A percentile compares a stretch with the other conserved stretches of the same genome.
Evolutionary conservation across 2,329 filamentous ascomycete species (phyloP).

Genomic region (Venturia oleaginea): DNA sequence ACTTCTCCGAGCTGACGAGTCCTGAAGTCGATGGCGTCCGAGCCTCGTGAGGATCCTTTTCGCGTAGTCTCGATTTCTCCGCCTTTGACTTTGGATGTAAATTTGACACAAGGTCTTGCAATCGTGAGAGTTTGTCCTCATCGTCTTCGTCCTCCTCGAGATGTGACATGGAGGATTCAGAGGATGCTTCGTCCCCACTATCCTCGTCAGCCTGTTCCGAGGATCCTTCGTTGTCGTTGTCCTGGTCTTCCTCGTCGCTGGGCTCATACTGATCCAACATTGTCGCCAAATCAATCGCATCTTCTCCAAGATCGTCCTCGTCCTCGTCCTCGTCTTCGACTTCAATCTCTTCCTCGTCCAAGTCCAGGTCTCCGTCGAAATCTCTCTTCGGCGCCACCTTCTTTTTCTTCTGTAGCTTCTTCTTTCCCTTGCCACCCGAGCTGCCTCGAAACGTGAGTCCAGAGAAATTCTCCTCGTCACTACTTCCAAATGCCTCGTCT

Average conservation of each 20-base stretch:
- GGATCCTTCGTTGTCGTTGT: slow-evolving; percentile 22
- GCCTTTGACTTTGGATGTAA: slow-evolving; percentile 40
- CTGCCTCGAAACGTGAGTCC: slow-evolving; percentile 62
- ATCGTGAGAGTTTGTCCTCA: slow-evolving; percentile 48
- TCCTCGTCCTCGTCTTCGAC: slow-evolving; percentile 37
- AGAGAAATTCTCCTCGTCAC: slow-evolving; percentile 77
- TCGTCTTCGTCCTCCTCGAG: slow-evolving; percentile 29
- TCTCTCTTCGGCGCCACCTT: slow-evolving; percentile 23
- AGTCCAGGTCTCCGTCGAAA: slow-evolving; percentile 28
- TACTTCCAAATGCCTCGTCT: slow-evolving; percentile 79
- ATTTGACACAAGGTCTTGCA: slow-evolving; percentile 60
- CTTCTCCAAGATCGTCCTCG: slow-evolving; percentile 55
- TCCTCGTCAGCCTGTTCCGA: slow-evolving; percentile 39
- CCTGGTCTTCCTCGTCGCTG: slow-evolving; percentile 22
- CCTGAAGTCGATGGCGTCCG: slow-evolving; percentile 53
- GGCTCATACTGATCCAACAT: slow-evolving; percentile 45
- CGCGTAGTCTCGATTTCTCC: slow-evolving; percentile 24
- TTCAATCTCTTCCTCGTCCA: slow-evolving; percentile 39
- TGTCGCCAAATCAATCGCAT: slow-evolving; percentile 53
- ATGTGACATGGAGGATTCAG: slow-evolving; percentile 12
- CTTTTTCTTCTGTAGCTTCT: slow-evolving; percentile 37
- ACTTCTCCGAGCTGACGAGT: slow-evolving; percentile 52
- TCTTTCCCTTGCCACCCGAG: slow-evolving; percentile 41
- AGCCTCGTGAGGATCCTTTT: slow-evolving; percentile 46
- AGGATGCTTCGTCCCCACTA: slow-evolving; percentile 30